Evolutionary conservation across 345 rosid genomes (phyloP).

Genomic region (Pistacia atlantica): DNA sequence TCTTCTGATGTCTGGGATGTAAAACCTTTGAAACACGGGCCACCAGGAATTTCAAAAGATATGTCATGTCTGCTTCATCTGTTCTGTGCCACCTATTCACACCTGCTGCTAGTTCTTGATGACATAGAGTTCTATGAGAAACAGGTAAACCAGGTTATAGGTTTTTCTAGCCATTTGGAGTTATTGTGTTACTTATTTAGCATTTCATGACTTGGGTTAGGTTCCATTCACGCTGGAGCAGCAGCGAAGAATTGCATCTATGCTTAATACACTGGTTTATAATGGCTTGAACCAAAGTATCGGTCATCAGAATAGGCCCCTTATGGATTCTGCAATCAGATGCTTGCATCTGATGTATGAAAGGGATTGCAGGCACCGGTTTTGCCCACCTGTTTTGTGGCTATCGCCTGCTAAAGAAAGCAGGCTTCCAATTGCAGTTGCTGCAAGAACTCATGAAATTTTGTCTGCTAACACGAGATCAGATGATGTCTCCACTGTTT

Average conservation of each 20-base stretch:
- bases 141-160: constrained; percentile 59
- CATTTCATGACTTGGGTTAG: constrained; percentile 44
- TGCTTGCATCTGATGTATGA: constrained; percentile 94
- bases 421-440: constrained; percentile 84
- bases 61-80: constrained; percentile 76
- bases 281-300: constrained; percentile 59
- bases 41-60: constrained; percentile 72
- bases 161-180: not conserved
- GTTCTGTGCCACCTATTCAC: constrained; percentile 88
- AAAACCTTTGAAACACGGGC: constrained; percentile 67
- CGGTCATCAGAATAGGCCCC: constrained; percentile 55
- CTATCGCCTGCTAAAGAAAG: constrained; percentile 85
- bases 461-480: constrained; percentile 46
- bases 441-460: constrained; percentile 85
- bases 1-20: constrained; percentile 69
- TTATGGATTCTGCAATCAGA: constrained; percentile 83
- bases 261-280: constrained; percentile 89
- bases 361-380: constrained; percentile 91
- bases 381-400: constrained; percentile 88
- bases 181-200: constrained; percentile 23
- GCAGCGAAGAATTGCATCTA: constrained; percentile 75
- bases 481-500: constrained; percentile 50
- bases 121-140: constrained; percentile 97
- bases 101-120: constrained; percentile 92
- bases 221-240: constrained; percentile 82